Conservation (phyloP, 2,329 filamentous ascomycete species). For the Ophiostoma himal-ulmi region DNA sequence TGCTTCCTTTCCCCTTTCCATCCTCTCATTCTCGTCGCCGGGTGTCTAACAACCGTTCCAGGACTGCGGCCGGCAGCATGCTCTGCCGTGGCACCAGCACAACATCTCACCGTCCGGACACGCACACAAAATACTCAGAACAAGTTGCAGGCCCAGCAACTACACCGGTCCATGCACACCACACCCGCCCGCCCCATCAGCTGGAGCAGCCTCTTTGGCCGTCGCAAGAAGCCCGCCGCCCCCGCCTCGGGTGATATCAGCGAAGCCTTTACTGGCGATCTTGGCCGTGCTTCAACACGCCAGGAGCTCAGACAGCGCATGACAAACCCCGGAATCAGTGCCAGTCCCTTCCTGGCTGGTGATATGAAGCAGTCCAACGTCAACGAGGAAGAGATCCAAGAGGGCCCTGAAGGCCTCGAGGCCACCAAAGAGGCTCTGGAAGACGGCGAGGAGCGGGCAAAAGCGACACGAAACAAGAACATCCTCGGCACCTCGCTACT, state of each 20-base stretch:
- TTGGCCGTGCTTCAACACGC: constrained; percentile 32
- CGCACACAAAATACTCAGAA: constrained; percentile 8
- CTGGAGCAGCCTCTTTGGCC: constrained; percentile 27
- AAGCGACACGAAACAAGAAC: constrained; percentile 12
- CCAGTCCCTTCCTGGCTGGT: constrained; percentile 60
- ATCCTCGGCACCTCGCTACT: constrained; percentile 34
- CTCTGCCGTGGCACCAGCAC: constrained; percentile 16
- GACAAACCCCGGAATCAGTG: constrained; percentile 39
- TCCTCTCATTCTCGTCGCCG: not conserved
- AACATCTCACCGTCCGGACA: constrained; percentile 12
- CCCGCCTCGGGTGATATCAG: not conserved
- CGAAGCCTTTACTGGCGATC: constrained; percentile 26
- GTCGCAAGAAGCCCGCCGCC: constrained; percentile 28
- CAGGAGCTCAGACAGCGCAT: constrained; percentile 41
- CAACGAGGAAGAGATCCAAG: constrained; percentile 32
- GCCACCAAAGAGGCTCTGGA: constrained; percentile 3
- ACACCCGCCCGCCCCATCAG: constrained; percentile 20
- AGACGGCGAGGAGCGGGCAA: not conserved
- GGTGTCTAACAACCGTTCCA: constrained; percentile 7
- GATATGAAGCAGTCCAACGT: constrained; percentile 41
- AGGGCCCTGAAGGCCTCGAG: constrained; percentile 25
- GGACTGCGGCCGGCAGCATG: constrained; percentile 18
- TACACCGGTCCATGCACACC: constrained; percentile 22
- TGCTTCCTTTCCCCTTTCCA: not conserved
- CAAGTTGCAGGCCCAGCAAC: not conserved